These are phyloP conservation scores for Lactifluus piperatus DNA, from an alignment of 768 basidiomycete genomes.

Conservation along the genomic window DNA sequence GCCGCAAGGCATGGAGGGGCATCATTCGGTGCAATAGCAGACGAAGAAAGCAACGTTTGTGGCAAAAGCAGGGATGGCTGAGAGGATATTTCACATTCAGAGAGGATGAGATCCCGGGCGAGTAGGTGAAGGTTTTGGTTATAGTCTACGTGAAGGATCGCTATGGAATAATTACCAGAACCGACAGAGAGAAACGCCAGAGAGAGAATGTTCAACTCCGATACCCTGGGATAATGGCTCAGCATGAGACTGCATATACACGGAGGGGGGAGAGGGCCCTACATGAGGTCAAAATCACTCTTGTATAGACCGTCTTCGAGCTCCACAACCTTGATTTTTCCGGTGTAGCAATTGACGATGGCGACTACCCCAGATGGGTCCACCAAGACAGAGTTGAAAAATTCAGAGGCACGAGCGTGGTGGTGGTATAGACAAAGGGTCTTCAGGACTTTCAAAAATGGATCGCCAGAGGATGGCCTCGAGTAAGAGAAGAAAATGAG, in stretches of 20 bases:
- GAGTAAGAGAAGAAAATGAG: conserved; percentile 53
- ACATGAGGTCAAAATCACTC: conserved; percentile 60
- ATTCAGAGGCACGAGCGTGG: conserved; percentile 54
- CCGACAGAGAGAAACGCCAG: conserved; percentile 49
- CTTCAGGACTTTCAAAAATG: conserved; percentile 33
- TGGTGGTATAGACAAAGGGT: conserved; percentile 49
- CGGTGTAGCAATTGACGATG: conserved; percentile 56
- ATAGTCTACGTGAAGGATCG: conserved; percentile 61
- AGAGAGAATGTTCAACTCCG: conserved; percentile 61
- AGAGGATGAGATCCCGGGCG: conserved; percentile 44
- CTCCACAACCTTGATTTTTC: conserved; percentile 57
- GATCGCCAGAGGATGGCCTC: conserved; percentile 27
- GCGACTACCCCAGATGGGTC: conserved; percentile 53
- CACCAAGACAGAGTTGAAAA: conserved; percentile 60
- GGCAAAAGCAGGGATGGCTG: conserved; percentile 41
- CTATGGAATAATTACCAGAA: conserved; percentile 42
- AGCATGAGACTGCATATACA: background rate
- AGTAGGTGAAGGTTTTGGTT: conserved; percentile 53
- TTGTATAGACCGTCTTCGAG: conserved; percentile 47
- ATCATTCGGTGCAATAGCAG: conserved; percentile 30
- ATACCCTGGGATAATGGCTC: conserved; percentile 35
- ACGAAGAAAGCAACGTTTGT: conserved; percentile 44
- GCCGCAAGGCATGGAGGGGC: conserved; percentile 23
- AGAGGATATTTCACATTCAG: conserved; percentile 42
- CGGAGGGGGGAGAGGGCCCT: conserved; percentile 24